Conservation (phyloP, 139 green algal genomes). For the Eudorina sp. region DNA sequence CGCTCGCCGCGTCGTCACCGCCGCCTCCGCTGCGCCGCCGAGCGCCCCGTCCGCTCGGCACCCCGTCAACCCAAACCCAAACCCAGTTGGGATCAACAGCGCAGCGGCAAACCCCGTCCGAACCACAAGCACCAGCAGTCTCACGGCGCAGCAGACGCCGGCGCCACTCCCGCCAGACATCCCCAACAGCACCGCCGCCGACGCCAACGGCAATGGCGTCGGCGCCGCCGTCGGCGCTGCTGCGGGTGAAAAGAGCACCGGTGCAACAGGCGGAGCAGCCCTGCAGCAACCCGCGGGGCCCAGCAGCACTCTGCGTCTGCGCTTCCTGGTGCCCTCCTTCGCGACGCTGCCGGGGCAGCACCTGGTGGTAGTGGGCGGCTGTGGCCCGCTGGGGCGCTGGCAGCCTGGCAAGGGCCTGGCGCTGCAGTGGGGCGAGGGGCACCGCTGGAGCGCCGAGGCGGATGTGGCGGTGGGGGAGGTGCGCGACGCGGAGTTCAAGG, state of each 20-base stretch:
- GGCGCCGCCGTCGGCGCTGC: neutral
- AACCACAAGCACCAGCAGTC: neutral
- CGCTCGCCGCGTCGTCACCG: neutral
- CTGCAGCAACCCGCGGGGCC: neutral
- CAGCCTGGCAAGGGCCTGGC: conserved; percentile 13
- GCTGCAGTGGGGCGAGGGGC: conserved; percentile 35
- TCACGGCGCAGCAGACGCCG: neutral
- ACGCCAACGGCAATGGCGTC: neutral
- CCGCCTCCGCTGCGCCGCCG: neutral
- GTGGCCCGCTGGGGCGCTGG: conserved; percentile 32
- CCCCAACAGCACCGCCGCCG: neutral
- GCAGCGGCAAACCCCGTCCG: too few relatives aligned
- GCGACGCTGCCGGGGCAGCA: conserved; percentile 27
- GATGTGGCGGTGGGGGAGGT: neutral
- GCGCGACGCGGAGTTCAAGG: conserved; percentile 43
- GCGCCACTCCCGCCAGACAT: neutral
- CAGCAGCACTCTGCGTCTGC: neutral
- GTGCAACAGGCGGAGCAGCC: neutral
- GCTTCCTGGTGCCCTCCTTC: conserved; percentile 41
- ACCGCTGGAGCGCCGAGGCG: conserved; percentile 24
- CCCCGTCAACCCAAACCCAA: neutral
- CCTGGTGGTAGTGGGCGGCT: conserved; percentile 45
- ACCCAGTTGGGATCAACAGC: too few relatives aligned
- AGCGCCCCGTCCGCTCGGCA: neutral
- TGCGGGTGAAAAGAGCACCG: neutral